Percentiles rank a stretch among this genome's conserved stretches.
phyloP scores from a whole-genome alignment of 768 basidiomycete species.

The Tricholoma furcatifolium region DNA sequence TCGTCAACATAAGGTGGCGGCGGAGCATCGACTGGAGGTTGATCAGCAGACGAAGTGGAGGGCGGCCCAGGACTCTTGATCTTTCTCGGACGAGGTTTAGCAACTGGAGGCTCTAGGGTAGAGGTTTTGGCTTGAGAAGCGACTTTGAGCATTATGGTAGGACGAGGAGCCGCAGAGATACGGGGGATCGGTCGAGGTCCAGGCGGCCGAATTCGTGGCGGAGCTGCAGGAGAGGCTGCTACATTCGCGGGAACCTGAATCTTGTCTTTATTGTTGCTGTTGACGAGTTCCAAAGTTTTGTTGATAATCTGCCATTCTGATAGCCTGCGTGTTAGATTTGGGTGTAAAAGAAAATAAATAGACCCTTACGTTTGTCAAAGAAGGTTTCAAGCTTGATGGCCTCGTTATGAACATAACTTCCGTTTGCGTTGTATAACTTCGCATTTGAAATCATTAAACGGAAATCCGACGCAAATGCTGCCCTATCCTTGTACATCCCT shows the following conservation, averaged over 20 bases:
- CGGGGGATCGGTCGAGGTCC: slow-evolving; percentile 38
- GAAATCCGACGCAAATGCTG: slow-evolving; percentile 84
- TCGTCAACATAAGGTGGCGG: slow-evolving; percentile 74
- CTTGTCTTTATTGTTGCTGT: slow-evolving; percentile 33
- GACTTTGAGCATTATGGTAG: slow-evolving; percentile 70
- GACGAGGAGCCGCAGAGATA: slow-evolving; percentile 34
- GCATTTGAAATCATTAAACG: slow-evolving; percentile 87
- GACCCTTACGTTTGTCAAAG: slow-evolving; percentile 80
- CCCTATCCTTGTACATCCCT: slow-evolving; percentile 83
- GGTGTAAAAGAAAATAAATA: background rate
- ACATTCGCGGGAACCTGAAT: slow-evolving; percentile 29
- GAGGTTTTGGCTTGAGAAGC: slow-evolving; percentile 33
- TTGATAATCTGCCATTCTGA: slow-evolving; percentile 87
- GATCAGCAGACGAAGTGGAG: slow-evolving; percentile 23
- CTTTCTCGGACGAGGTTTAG: slow-evolving; percentile 42
- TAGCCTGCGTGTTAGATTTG: background rate
- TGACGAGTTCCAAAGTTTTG: slow-evolving; percentile 71
- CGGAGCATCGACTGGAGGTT: slow-evolving; percentile 51
- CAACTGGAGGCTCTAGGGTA: slow-evolving; percentile 29
- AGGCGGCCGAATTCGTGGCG: slow-evolving; percentile 37
- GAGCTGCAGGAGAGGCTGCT: slow-evolving; percentile 23
- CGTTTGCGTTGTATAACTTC: slow-evolving; percentile 75
- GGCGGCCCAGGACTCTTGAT: slow-evolving; percentile 37
- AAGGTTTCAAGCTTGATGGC: slow-evolving; percentile 73
- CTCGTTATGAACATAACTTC: slow-evolving; percentile 72